Percentiles rank a stretch among this genome's conserved stretches.
These are phyloP conservation scores for Brachypodium distachyon DNA, from an alignment of 202 grass and related monocot species.

Conservation along the genomic window DNA sequence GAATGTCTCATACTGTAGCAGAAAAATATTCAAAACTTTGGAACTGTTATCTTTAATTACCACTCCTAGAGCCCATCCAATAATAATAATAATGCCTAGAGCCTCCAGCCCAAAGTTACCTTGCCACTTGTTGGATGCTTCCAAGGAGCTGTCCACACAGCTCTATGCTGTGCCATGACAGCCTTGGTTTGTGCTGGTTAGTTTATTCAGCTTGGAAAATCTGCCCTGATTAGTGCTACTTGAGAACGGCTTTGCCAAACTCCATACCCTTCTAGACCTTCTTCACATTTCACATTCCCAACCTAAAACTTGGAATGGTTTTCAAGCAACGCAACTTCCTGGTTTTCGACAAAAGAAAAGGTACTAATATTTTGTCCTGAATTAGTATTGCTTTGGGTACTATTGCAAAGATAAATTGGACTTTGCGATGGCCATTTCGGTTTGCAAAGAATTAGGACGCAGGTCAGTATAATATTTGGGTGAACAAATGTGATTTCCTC, in stretches of 20 bases:
- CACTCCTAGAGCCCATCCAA: slow-evolving; percentile 14
- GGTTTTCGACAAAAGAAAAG: not conserved
- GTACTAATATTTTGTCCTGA: not conserved
- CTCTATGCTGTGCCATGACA: not conserved
- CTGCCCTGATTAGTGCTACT: not conserved
- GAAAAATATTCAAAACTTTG: not conserved
- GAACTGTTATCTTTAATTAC: not conserved
- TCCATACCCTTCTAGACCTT: not conserved
- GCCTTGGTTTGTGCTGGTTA: not conserved
- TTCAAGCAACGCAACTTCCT: not conserved
- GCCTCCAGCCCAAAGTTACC: not conserved
- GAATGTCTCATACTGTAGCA: too few relatives aligned
- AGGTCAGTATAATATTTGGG: not conserved
- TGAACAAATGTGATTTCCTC: not conserved
- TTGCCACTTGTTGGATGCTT: not conserved
- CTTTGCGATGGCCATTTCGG: not conserved
- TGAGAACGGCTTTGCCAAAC: slow-evolving; percentile 28
- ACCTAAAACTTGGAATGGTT: not conserved
- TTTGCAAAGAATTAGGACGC: not conserved
- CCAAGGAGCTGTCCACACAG: slow-evolving; percentile 3
- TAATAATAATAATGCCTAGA: slow-evolving; percentile 24
- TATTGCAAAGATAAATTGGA: not conserved
- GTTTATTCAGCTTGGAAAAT: slow-evolving; percentile 7
- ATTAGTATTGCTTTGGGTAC: too few relatives aligned
- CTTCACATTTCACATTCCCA: not conserved